Evolutionary conservation across 2,329 filamentous ascomycete species (phyloP).

Genomic region (Metarhizium brunneum): DNA sequence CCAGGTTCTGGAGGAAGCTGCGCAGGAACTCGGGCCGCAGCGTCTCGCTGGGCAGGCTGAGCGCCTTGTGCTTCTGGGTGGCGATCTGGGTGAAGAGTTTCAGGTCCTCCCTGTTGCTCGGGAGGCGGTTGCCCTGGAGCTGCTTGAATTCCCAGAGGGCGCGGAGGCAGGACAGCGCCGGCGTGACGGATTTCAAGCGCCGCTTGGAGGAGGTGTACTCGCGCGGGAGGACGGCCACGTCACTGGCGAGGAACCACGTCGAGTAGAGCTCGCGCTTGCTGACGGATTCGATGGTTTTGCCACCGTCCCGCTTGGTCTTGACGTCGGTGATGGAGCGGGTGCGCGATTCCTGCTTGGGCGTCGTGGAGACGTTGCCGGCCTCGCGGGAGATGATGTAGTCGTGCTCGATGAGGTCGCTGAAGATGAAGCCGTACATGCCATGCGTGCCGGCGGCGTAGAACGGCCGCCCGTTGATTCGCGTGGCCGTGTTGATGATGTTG

Average conservation of each 20-base stretch:
- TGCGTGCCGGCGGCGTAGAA: constrained; percentile 87
- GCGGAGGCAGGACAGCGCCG: constrained; percentile 74
- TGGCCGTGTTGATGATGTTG: constrained; percentile 75
- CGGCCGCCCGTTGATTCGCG: constrained; percentile 64
- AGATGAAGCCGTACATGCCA: constrained; percentile 90
- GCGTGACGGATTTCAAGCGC: constrained; percentile 67
- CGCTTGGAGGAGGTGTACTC: constrained; percentile 61
- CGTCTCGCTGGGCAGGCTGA: constrained; percentile 59
- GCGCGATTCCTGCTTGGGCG: constrained; percentile 56
- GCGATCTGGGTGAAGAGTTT: constrained; percentile 69
- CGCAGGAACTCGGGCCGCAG: constrained; percentile 65
- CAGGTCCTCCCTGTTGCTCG: constrained; percentile 56
- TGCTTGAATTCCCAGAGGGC: constrained; percentile 78
- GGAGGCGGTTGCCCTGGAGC: constrained; percentile 40
- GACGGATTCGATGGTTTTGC: constrained; percentile 71
- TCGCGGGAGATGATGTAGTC: constrained; percentile 83
- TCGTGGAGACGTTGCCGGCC: constrained; percentile 66
- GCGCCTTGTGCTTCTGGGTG: constrained; percentile 66
- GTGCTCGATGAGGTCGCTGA: constrained; percentile 85
- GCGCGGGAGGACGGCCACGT: constrained; percentile 61
- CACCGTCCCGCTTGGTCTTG: constrained; percentile 57
- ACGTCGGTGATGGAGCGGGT: constrained; percentile 70
- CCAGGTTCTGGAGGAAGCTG: constrained; percentile 79
- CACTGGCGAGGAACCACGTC: constrained; percentile 73
- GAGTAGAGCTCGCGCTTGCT: constrained; percentile 89